A percentile compares a stretch with the other conserved stretches of the same genome.
Conservation (phyloP, 2,329 filamentous ascomycete genomes). For the Zarea fungicola region DNA sequence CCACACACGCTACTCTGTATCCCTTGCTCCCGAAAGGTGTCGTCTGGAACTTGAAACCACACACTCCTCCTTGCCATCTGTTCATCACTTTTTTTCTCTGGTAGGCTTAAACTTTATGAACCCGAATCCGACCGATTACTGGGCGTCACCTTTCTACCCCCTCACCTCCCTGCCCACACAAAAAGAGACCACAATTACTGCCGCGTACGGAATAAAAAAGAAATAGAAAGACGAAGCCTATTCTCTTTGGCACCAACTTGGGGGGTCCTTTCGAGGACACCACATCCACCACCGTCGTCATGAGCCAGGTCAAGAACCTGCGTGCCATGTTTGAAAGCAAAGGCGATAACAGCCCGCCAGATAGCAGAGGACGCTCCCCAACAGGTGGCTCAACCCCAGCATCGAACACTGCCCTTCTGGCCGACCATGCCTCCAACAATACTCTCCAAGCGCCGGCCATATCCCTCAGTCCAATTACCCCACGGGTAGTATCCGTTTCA, state of each 20-base stretch:
- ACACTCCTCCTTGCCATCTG: slow-evolving; percentile 6
- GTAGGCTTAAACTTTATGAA: slow-evolving; percentile 12
- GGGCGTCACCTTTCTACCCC: neutral
- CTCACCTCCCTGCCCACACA: slow-evolving; percentile 3
- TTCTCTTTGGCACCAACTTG: slow-evolving; percentile 4
- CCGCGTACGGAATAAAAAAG: slow-evolving; percentile 6
- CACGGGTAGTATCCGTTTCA: slow-evolving; percentile 4
- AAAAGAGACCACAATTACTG: slow-evolving; percentile 7
- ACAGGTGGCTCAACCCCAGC: slow-evolving; percentile 36
- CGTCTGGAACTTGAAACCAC: slow-evolving; percentile 9
- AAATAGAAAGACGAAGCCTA: slow-evolving; percentile 1
- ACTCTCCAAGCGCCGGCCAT: neutral
- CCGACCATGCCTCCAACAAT: slow-evolving; percentile 1
- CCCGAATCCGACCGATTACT: slow-evolving; percentile 6
- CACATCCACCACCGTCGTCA: slow-evolving; percentile 33
- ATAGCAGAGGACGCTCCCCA: slow-evolving; percentile 62
- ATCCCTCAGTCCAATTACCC: neutral
- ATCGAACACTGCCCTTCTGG: slow-evolving; percentile 11
- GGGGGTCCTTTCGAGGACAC: slow-evolving; percentile 11
- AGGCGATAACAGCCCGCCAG: slow-evolving; percentile 58
- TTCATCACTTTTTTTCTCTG: slow-evolving; percentile 11
- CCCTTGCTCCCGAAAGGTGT: slow-evolving; percentile 7
- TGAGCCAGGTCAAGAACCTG: slow-evolving; percentile 69
- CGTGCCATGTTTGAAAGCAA: slow-evolving; percentile 77
- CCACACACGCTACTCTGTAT: slow-evolving; percentile 4